A percentile compares a stretch with the other conserved stretches of the same genome.
Conservation (phyloP, 768 basidiomycete genomes). For the Auricularia heimuer region DNA sequence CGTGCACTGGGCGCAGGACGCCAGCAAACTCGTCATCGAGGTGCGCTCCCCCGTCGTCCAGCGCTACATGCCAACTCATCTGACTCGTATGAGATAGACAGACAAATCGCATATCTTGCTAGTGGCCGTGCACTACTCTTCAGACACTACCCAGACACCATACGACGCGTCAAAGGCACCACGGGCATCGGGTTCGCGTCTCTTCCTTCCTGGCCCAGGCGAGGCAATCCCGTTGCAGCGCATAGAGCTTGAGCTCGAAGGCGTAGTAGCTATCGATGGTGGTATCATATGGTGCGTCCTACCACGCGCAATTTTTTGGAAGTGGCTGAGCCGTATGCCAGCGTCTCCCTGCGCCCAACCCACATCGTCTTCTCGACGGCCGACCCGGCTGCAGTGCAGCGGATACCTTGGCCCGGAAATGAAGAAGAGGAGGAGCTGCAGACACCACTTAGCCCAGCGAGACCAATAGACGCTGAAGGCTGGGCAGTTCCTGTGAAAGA, state of each 20-base stretch:
- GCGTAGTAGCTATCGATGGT: conserved; percentile 72
- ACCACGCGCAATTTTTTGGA: background rate
- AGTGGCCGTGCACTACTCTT: conserved; percentile 50
- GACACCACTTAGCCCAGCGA: background rate
- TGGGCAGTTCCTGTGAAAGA: background rate
- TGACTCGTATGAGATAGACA: conserved; percentile 40
- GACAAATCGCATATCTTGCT: conserved; percentile 71
- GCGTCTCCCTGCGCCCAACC: conserved; percentile 64
- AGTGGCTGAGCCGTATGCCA: conserved; percentile 19
- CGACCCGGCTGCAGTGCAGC: conserved; percentile 66
- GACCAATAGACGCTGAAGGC: background rate
- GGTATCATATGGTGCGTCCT: conserved; percentile 50
- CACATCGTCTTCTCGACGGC: conserved; percentile 66
- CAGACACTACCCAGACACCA: conserved; percentile 34
- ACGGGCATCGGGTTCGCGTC: conserved; percentile 50
- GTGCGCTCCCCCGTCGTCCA: conserved; percentile 30
- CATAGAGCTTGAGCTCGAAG: conserved; percentile 65
- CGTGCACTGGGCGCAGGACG: conserved; percentile 78
- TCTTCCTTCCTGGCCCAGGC: conserved; percentile 72
- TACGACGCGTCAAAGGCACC: conserved; percentile 47
- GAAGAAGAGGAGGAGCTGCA: conserved; percentile 22
- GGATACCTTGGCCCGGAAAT: conserved; percentile 67
- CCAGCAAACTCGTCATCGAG: conserved; percentile 67
- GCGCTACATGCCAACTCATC: background rate
- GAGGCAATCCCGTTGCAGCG: conserved; percentile 63